A percentile compares a stretch with the other conserved stretches of the same genome.
These are phyloP conservation scores for Kalanchoe fedtschenkoi DNA, from an alignment of 164 flowering plant species.

Conservation along the genomic window DNA sequence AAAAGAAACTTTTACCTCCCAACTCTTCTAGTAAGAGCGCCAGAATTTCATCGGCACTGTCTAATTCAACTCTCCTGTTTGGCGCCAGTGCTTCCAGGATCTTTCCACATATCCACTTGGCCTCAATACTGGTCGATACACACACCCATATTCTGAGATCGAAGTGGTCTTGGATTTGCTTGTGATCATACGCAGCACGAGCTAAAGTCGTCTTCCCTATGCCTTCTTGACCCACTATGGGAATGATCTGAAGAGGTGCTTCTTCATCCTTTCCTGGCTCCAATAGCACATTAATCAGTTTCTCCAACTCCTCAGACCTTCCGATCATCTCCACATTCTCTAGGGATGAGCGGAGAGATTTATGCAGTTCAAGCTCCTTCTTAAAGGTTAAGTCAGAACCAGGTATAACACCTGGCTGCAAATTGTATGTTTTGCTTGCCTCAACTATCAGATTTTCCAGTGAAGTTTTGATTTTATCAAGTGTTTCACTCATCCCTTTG, in stretches of 20 bases:
- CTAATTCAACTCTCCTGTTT: background rate
- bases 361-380: background rate
- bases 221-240: conserved; percentile 14
- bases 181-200: conserved; percentile 4
- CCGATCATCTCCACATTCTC: background rate
- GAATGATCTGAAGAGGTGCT: conserved; percentile 4
- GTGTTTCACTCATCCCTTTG: background rate
- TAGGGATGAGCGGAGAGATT: background rate
- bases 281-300: background rate
- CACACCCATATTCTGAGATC: conserved; percentile 8
- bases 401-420: background rate
- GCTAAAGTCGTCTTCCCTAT: conserved; percentile 17
- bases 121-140: conserved; percentile 3
- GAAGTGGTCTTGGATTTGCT: conserved; percentile 5
- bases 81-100: background rate
- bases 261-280: background rate
- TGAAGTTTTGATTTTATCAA: background rate
- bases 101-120: background rate
- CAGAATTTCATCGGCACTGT: background rate
- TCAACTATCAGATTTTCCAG: background rate
- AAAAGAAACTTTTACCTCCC: conserved; percentile 4
- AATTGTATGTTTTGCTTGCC: background rate
- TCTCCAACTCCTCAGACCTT: background rate
- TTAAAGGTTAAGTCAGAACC: background rate
- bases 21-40: background rate